These are phyloP conservation scores for Liquidambar formosana DNA, from an alignment of 164 flowering plant genomes.

Conservation along the genomic window DNA sequence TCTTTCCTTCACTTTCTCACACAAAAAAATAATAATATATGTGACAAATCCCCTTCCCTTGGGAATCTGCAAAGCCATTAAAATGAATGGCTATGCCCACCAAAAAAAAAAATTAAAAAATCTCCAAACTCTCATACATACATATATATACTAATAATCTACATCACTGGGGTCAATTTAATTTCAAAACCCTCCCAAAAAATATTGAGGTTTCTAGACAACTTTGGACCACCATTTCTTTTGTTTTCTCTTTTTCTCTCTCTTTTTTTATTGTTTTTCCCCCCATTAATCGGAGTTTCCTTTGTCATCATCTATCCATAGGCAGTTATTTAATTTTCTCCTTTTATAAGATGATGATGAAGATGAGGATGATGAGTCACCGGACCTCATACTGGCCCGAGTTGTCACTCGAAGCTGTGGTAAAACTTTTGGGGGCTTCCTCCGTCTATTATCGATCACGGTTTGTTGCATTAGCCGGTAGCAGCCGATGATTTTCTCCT, in stretches of 20 bases:
- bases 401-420: conserved; percentile 63
- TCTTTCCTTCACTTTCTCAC: conserved; percentile 24
- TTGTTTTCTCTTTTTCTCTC: not conserved
- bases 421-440: conserved; percentile 42
- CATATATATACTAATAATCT: conserved; percentile 29
- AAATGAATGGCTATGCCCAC: conserved; percentile 40
- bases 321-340: conserved; percentile 60
- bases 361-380: conserved; percentile 47
- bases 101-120: conserved; percentile 19
- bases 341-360: conserved; percentile 53
- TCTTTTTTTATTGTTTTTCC: too few relatives aligned
- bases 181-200: conserved; percentile 37
- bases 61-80: conserved; percentile 83
- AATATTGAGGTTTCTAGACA: conserved; percentile 38
- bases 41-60: conserved; percentile 55
- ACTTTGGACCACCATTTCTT: conserved; percentile 33
- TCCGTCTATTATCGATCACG: conserved; percentile 25
- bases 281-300: conserved; percentile 30
- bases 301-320: conserved; percentile 62
- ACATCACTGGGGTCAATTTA: conserved; percentile 31
- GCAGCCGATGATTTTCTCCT: conserved; percentile 77
- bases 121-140: conserved; percentile 26
- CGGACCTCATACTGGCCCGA: conserved; percentile 31
- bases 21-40: conserved; percentile 16
- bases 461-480: conserved; percentile 54